Base-by-base conservation (phyloP, 2,329 filamentous ascomycete species). In the Penicillium sp. region DNA sequence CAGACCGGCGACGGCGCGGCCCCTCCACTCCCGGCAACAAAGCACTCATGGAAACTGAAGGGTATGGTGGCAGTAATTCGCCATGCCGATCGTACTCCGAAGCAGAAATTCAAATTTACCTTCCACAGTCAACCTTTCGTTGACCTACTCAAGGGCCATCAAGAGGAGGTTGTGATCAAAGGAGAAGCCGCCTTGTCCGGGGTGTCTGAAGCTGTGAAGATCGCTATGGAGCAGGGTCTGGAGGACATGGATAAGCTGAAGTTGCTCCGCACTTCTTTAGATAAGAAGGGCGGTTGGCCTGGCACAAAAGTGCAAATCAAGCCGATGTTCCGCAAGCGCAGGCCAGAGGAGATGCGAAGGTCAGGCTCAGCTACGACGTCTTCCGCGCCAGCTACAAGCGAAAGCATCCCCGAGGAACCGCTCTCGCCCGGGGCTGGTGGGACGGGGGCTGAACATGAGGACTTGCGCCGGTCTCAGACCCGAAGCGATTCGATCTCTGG, bases 301-400 rank as follows among this genome's bases (percentile, higher is more conserved):
- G 95, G 95, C 0, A 99, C 95, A 1, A 99, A 99, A 75, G 92
- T 99, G 2, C 95, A 99, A 76, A 98, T 99, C 74, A 99, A 99
- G 76, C 95, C 95, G 10, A 96, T 99, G 92, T 99, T 99, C 76
- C 88, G 93, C 53, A 96, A 94, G 79, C 88, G 92, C 70, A 91
- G 87, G 70, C 85, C 87, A 2, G 85, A 90, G 52, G 85, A 88
- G 63, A 73, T 79, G 59, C 59, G 63, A 58, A 77, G 64, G 49
- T 68, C 68, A 56, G 65, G 39, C 44, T 51, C 57, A 58, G 59
- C 65, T 37, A 68, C 58, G 56, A 66, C 33, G 64, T 49, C 54
- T 13, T 54, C 46, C 13, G 55, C 54, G 31, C 46, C 58, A 4
- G 37, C 19, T n/a, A 43, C 61, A 14, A 50, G 62, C 24, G 61